Conservation (phyloP, 139 green algal genomes). For the Limnomonas spitsbergensis region DNA sequence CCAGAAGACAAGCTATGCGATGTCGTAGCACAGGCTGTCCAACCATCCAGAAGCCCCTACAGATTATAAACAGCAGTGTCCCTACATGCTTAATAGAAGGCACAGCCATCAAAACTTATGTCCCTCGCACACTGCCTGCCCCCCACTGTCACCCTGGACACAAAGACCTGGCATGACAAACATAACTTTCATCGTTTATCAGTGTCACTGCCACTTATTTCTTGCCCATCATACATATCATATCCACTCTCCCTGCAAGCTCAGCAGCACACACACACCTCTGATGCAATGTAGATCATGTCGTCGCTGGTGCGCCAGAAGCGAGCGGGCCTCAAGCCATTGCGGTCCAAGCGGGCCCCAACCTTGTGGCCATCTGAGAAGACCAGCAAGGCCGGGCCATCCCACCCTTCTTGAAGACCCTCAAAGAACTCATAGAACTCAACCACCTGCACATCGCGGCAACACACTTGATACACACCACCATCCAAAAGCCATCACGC, state of each 20-base stretch:
- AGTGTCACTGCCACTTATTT: no score
- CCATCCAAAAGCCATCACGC: background rate
- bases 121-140: no score
- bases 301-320: conserved; percentile 95
- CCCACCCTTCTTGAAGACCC: conserved; percentile 97
- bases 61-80: no score
- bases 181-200: no score
- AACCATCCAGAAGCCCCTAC: no score
- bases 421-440: conserved; percentile 96
- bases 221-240: background rate
- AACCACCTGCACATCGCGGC: conserved; percentile 47
- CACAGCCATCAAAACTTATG: no score
- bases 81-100: no score
- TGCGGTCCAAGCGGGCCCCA: conserved; percentile 91
- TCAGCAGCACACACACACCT: conserved; percentile 62
- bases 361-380: conserved; percentile 92
- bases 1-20: no score
- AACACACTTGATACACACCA: background rate
- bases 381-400: conserved; percentile 96
- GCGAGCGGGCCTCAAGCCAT: conserved; percentile 93
- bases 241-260: background rate
- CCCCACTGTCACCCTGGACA: no score
- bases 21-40: no score
- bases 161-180: no score
- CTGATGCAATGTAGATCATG: conserved; percentile 94